A percentile compares a stretch with the other conserved stretches of the same genome.
Conservation (phyloP, 345 rosid species). For the Sonneratia alba region DNA sequence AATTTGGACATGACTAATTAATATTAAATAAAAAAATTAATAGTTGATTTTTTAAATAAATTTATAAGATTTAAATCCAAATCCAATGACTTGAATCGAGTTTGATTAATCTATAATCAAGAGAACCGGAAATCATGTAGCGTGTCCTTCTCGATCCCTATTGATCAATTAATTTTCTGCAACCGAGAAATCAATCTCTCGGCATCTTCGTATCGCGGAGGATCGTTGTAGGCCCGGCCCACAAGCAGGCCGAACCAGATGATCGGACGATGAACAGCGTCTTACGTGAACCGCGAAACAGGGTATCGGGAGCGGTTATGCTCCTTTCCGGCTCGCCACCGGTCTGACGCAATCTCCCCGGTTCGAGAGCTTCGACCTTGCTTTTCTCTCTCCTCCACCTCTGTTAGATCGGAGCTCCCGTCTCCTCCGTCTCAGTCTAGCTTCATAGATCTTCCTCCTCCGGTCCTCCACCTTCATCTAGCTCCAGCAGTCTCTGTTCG, state of each 20-base stretch:
- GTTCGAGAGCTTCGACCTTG: neutral
- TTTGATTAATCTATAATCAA: too few species aligned
- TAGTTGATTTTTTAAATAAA: too few species aligned
- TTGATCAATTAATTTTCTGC: too few species aligned
- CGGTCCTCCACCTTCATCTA: neutral
- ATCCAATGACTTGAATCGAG: too few species aligned
- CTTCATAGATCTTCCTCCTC: too few species aligned
- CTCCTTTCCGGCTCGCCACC: neutral
- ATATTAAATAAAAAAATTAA: too few species aligned
- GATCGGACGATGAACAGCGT: neutral
- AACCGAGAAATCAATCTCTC: too few species aligned
- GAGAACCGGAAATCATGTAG: too few species aligned
- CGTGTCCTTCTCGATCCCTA: too few species aligned
- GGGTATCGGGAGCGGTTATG: neutral
- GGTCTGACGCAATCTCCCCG: neutral
- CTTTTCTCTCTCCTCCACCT: neutral
- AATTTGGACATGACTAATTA: too few species aligned
- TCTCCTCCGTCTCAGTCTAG: neutral
- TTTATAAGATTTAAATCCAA: too few species aligned
- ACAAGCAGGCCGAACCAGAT: neutral
- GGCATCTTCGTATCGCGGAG: too few species aligned
- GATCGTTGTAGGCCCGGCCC: neutral
- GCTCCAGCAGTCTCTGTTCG: neutral
- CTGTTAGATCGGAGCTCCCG: constrained; percentile 6
- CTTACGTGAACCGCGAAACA: neutral